Conservation (phyloP, 1,139 yeast species). For the Yueomyces sp. region DNA sequence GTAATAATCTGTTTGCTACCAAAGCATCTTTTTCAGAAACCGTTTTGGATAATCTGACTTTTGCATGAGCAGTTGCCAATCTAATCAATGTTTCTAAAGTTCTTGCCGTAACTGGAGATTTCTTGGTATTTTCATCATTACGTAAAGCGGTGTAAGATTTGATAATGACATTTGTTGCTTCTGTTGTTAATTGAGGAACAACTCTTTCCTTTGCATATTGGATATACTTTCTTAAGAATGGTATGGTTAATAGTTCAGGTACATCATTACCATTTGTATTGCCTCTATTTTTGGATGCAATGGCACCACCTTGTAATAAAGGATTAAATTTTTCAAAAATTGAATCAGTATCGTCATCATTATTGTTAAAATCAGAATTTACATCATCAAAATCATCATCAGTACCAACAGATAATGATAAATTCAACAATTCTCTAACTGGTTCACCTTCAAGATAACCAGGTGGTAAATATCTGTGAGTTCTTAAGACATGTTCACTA, state of each 20-base stretch:
- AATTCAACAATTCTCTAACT: conserved; percentile 58
- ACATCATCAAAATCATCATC: conserved; percentile 30
- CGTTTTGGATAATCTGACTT: conserved; percentile 67
- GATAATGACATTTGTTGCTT: conserved; percentile 75
- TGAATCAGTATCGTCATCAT: conserved; percentile 30
- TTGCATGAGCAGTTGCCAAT: conserved; percentile 93
- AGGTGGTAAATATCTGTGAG: conserved; percentile 83
- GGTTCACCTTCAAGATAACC: conserved; percentile 94
- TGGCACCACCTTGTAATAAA: conserved; percentile 69
- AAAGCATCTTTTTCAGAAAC: conserved; percentile 72
- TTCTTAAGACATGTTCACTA: conserved; percentile 88
- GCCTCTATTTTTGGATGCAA: conserved; percentile 24
- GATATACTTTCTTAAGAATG: conserved; percentile 80
- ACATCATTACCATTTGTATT: conserved; percentile 30
- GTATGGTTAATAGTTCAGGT: conserved; percentile 62
- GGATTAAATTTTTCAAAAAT: conserved; percentile 79
- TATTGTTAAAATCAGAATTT: conserved; percentile 8
- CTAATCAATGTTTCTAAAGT: conserved; percentile 94
- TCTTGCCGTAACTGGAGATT: conserved; percentile 96
- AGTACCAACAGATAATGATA: conserved; percentile 74
- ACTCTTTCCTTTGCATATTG: conserved; percentile 90
- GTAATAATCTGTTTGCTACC: conserved; percentile 73
- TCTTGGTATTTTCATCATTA: conserved; percentile 69
- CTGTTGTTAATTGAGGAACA: conserved; percentile 66
- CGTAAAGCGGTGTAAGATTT: conserved; percentile 69